Conservation (phyloP, 331 rosid species). For the Acacia concinna region DNA sequence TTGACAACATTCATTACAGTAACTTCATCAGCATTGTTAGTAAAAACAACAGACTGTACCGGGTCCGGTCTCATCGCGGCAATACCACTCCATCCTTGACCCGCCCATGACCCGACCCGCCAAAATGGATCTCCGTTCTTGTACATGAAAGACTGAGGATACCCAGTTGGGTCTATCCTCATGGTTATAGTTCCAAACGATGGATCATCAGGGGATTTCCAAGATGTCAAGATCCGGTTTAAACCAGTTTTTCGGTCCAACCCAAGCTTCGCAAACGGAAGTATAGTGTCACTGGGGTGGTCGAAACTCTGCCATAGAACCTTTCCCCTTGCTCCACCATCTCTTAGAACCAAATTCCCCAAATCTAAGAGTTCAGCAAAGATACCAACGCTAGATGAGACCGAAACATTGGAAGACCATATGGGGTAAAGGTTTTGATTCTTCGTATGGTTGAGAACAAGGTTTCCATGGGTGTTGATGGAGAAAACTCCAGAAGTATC, state of each 20-base stretch:
- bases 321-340: background rate
- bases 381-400: background rate
- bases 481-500: slow-evolving; percentile 35
- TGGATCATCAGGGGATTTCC: background rate
- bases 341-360: background rate
- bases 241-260: background rate
- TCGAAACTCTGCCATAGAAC: slow-evolving; percentile 44
- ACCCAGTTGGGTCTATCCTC: slow-evolving; percentile 37
- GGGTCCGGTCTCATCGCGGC: slow-evolving; percentile 35
- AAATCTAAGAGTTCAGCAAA: slow-evolving; percentile 5
- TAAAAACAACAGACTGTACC: slow-evolving; percentile 1
- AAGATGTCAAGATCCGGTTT: background rate
- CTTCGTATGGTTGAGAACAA: background rate
- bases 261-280: background rate
- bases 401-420: slow-evolving; percentile 44
- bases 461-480: slow-evolving; percentile 32
- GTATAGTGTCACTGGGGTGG: background rate
- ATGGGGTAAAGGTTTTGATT: background rate
- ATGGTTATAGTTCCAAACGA: background rate
- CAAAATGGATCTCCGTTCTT: slow-evolving; percentile 23
- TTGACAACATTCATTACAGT: background rate
- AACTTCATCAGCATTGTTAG: background rate
- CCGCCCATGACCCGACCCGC: slow-evolving; percentile 63
- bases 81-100: slow-evolving; percentile 61
- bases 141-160: slow-evolving; percentile 45